Percentiles rank a stretch among this genome's conserved stretches.
These are phyloP conservation scores for Populus trichocarpa DNA, from an alignment of 441 rosid species.

Conservation along the genomic window DNA sequence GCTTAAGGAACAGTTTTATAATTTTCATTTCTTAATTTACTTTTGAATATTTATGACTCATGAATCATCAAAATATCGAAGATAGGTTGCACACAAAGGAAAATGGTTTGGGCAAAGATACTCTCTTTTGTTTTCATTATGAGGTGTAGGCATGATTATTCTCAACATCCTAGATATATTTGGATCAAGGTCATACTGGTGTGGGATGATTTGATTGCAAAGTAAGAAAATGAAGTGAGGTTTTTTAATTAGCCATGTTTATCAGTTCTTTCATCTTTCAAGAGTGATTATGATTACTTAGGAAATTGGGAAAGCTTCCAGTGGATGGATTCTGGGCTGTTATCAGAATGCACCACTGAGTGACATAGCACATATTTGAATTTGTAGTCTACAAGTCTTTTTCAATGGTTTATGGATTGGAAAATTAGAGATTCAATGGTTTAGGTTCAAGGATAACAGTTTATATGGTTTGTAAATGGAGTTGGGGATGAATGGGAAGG, in stretches of 20 bases:
- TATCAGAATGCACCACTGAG: not conserved
- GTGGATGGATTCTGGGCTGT: not conserved
- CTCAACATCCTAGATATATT: not conserved
- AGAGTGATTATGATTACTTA: not conserved
- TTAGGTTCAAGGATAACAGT: no score
- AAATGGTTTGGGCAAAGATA: not conserved
- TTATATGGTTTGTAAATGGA: no score
- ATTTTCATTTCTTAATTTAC: no score
- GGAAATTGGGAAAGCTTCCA: not conserved
- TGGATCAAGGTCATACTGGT: not conserved
- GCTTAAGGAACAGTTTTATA: not conserved
- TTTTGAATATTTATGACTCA: not conserved
- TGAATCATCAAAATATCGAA: not conserved
- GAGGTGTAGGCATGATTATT: not conserved
- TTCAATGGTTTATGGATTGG: no score
- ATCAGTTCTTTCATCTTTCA: not conserved
- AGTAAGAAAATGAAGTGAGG: not conserved
- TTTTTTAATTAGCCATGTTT: not conserved
- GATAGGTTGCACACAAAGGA: not conserved
- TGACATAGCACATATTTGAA: not conserved
- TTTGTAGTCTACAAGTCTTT: not conserved
- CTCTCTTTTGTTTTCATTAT: not conserved
- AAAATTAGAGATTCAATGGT: no score
- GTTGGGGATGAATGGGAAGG: not conserved
- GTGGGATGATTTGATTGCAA: not conserved